Conservation (phyloP, 2,329 filamentous ascomycete genomes). For the Colletotrichum trifolii region DNA sequence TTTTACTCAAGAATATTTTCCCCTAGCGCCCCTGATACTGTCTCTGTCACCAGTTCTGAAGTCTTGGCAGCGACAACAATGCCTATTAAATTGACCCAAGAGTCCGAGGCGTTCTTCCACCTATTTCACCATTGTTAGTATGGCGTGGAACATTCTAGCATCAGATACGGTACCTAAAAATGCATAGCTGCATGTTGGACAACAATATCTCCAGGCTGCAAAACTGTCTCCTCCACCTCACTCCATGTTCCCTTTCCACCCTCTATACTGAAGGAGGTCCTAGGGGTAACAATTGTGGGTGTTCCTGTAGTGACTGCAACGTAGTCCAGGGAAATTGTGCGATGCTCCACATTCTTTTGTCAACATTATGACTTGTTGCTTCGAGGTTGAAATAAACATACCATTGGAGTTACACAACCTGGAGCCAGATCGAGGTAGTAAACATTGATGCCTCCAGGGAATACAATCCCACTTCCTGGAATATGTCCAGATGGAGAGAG, state of each 20-base stretch:
- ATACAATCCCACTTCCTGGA: conserved; percentile 11
- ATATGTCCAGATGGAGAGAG: background rate
- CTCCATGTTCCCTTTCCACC: conserved; percentile 4
- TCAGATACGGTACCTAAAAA: background rate
- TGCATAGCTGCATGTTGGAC: conserved; percentile 21
- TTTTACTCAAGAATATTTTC: too few species aligned
- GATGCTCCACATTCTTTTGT: conserved; percentile 1
- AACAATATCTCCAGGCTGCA: conserved; percentile 16
- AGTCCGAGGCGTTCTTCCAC: conserved; percentile 6
- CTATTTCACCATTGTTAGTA: background rate
- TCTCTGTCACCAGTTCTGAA: too few species aligned
- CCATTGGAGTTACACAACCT: conserved; percentile 15
- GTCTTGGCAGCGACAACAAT: too few species aligned
- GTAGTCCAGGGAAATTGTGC: conserved; percentile 18
- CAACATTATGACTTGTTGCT: too few species aligned
- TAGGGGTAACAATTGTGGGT: conserved; percentile 7
- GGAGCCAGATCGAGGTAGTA: conserved; percentile 21
- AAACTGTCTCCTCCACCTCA: conserved; percentile 3
- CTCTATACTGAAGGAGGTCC: conserved; percentile 4
- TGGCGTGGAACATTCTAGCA: background rate
- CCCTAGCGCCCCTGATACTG: too few species aligned
- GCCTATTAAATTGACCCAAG: background rate
- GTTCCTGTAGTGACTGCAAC: conserved; percentile 9
- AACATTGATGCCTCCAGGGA: conserved; percentile 18
- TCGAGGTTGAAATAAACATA: background rate